Evolutionary conservation across 768 basidiomycete species (phyloP).

Genomic region (Calocera cornea): DNA sequence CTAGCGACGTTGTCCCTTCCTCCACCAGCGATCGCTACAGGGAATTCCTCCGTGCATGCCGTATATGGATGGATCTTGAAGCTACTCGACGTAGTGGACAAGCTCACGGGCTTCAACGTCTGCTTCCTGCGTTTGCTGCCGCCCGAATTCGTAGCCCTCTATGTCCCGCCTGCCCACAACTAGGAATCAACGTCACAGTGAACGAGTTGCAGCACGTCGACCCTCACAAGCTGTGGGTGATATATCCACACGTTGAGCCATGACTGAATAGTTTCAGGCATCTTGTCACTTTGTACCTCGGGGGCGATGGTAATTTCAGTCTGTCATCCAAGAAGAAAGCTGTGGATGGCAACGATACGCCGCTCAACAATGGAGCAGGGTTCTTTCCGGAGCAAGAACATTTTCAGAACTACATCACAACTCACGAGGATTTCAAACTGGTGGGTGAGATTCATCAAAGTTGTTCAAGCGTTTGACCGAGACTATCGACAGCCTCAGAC

Average conservation of each 20-base stretch:
- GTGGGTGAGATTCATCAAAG: not conserved
- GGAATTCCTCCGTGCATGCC: not conserved
- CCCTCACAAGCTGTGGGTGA: not conserved
- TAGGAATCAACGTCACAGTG: not conserved
- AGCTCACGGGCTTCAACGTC: not conserved
- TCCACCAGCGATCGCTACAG: not conserved
- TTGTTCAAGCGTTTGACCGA: not conserved
- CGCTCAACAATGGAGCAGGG: not conserved
- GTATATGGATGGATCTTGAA: slow-evolving; percentile 4
- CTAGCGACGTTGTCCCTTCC: not conserved
- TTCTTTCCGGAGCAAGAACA: not conserved
- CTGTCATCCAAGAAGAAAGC: not conserved
- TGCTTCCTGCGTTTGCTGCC: not conserved
- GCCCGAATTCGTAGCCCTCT: not conserved
- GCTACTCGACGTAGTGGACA: not conserved
- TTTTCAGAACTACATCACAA: not conserved
- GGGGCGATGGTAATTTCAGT: not conserved
- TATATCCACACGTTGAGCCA: not conserved
- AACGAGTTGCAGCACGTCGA: not conserved
- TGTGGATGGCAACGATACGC: not conserved
- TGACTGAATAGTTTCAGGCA: not conserved
- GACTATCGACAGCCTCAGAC: not conserved
- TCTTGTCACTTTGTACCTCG: not conserved
- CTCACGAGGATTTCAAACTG: not conserved
- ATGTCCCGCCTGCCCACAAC: not conserved